Evolutionary conservation across 225 moss, liverwort and hornwort genomes (phyloP).

Genomic region (Pseudisothecium myosuroides): DNA sequence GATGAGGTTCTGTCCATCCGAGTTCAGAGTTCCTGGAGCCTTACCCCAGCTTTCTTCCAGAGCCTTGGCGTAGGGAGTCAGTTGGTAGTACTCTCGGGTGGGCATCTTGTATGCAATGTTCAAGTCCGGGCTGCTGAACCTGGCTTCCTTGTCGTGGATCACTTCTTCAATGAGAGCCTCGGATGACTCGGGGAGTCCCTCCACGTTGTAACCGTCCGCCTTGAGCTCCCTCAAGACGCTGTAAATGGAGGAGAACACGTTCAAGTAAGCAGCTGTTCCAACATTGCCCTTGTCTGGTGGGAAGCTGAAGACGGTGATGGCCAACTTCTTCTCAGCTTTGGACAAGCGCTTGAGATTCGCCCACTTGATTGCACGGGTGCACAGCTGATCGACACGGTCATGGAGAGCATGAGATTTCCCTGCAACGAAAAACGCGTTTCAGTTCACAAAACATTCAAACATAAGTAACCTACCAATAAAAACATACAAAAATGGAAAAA

Average conservation of each 20-base stretch:
- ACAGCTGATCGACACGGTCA: slow-evolving; percentile 87
- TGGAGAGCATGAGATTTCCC: slow-evolving; percentile 97
- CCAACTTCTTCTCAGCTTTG: slow-evolving; percentile 91
- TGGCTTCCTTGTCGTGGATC: slow-evolving; percentile 96
- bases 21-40: slow-evolving; percentile 82
- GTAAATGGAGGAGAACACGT: slow-evolving; percentile 94
- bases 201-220: slow-evolving; percentile 86
- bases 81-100: slow-evolving; percentile 71
- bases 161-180: slow-evolving; percentile 89
- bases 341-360: slow-evolving; percentile 77
- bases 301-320: slow-evolving; percentile 96
- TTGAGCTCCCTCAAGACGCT: slow-evolving; percentile 83
- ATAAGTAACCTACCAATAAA: neutral
- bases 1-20: slow-evolving; percentile 86
- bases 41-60: slow-evolving; percentile 99
- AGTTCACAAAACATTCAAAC: neutral
- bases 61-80: slow-evolving; percentile 87
- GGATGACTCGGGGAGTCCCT: slow-evolving; percentile 69
- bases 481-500: neutral
- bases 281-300: slow-evolving; percentile 99
- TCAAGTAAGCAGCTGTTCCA: slow-evolving; percentile 91
- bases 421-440: slow-evolving; percentile 1
- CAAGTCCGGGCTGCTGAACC: slow-evolving; percentile 84
- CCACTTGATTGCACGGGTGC: slow-evolving; percentile 91
- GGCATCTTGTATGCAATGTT: slow-evolving; percentile 96